Conservation (phyloP, 1,284 basidiomycete species). For the Microbotryomycetes sp. region DNA sequence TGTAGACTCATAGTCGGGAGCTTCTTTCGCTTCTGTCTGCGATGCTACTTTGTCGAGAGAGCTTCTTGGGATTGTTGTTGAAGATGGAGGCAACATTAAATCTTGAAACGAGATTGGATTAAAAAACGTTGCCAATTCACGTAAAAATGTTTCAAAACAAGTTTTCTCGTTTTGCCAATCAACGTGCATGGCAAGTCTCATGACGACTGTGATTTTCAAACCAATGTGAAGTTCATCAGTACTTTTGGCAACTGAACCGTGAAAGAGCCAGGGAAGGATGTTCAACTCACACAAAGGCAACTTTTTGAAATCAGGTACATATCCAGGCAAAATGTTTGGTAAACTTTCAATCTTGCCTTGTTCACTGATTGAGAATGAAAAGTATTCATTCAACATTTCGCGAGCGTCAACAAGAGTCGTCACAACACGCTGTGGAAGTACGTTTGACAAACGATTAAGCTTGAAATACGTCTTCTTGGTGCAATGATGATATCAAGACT, state of each 20-base stretch:
- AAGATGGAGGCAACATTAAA: neutral
- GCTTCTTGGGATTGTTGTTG: neutral
- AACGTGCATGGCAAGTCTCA: constrained; percentile 53
- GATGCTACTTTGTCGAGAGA: constrained; percentile 19
- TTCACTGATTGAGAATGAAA: constrained; percentile 63
- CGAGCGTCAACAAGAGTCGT: constrained; percentile 48
- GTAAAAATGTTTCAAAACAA: constrained; percentile 79
- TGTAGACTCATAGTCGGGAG: too few relatives aligned
- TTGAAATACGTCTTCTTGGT: neutral
- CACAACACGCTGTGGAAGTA: constrained; percentile 17
- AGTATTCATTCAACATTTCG: constrained; percentile 91
- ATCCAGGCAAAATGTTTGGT: constrained; percentile 74
- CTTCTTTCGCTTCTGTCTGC: too few relatives aligned
- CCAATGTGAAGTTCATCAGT: neutral
- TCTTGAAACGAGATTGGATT: constrained; percentile 53
- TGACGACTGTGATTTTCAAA: constrained; percentile 29
- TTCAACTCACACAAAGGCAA: constrained; percentile 56
- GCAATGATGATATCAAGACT: constrained; percentile 39
- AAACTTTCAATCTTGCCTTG: constrained; percentile 64
- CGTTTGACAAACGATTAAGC: neutral
- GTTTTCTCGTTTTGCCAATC: constrained; percentile 77
- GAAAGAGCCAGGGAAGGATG: too few relatives aligned
- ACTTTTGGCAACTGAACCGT: too few relatives aligned
- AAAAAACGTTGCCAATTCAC: constrained; percentile 87
- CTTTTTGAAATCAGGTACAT: constrained; percentile 77